Conservation (phyloP, 2,329 filamentous ascomycete genomes). For the Botrytis pseudocinerea region DNA sequence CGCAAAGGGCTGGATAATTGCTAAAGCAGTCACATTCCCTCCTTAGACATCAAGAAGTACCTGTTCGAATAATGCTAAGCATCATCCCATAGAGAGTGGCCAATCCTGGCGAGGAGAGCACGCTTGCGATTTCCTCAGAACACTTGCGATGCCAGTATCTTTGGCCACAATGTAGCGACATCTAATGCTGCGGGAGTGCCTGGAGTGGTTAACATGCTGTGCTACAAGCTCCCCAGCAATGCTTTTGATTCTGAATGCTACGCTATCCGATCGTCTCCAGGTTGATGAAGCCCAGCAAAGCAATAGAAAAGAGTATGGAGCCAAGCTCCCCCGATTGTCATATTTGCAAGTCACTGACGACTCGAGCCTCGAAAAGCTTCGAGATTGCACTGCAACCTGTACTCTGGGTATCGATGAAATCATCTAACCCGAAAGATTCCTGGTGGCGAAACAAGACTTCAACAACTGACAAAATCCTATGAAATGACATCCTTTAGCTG, state of each 20-base stretch:
- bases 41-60: not conserved
- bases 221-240: not conserved
- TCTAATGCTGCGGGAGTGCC: not conserved
- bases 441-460: not conserved
- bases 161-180: not conserved
- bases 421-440: no score
- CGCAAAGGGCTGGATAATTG: not conserved
- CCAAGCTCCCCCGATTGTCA: not conserved
- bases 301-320: not conserved
- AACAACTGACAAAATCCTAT: not conserved
- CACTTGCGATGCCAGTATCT: not conserved
- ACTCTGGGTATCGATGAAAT: no score
- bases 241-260: not conserved
- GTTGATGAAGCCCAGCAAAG: not conserved
- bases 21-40: not conserved
- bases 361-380: not conserved
- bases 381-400: not conserved
- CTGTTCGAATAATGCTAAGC: not conserved
- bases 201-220: not conserved
- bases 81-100: not conserved
- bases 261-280: not conserved
- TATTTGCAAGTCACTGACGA: not conserved
- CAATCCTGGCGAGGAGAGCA: not conserved
- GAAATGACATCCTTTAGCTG: not conserved
- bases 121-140: not conserved